A percentile compares a stretch with the other conserved stretches of the same genome.
Evolutionary conservation across 306 rosid genomes (phyloP).

Genomic region (Trifolium dubium): DNA sequence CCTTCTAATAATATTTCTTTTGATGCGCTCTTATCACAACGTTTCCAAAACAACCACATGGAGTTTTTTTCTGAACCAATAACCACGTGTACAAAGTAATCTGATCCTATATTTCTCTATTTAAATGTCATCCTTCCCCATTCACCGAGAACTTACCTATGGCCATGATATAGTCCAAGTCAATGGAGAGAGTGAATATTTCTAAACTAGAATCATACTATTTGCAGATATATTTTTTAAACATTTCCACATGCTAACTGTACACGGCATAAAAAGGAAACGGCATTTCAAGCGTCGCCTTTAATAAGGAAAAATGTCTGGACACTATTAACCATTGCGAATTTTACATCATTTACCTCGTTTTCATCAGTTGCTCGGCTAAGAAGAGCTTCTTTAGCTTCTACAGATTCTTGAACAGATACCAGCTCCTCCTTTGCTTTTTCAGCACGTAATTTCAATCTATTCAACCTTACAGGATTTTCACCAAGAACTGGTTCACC

Average conservation of each 20-base stretch:
- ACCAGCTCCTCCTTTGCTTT: constrained; percentile 78
- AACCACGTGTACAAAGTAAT: constrained; percentile 1
- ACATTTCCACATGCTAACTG: neutral
- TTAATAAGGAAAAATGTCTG: constrained; percentile 16
- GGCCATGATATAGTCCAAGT: neutral
- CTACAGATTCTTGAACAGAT: constrained; percentile 75
- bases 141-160: constrained; percentile 21
- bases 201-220: constrained; percentile 11
- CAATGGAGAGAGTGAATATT: neutral
- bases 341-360: constrained; percentile 65
- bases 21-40: constrained; percentile 11
- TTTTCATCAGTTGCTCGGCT: constrained; percentile 83
- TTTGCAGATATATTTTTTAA: neutral
- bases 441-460: constrained; percentile 76
- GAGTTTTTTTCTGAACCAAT: too few species aligned
- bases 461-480: constrained; percentile 77
- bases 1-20: constrained; percentile 9
- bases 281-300: constrained; percentile 27
- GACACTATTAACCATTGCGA: constrained; percentile 5
- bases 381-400: constrained; percentile 98
- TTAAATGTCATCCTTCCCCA: constrained; percentile 27
- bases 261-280: neutral
- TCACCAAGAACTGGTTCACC: constrained; percentile 98
- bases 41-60: neutral
- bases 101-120: neutral